Percentiles rank a stretch among this genome's conserved stretches.
Evolutionary conservation across 2,329 filamentous ascomycete species (phyloP).

Genomic region (Aspergillus sp.): DNA sequence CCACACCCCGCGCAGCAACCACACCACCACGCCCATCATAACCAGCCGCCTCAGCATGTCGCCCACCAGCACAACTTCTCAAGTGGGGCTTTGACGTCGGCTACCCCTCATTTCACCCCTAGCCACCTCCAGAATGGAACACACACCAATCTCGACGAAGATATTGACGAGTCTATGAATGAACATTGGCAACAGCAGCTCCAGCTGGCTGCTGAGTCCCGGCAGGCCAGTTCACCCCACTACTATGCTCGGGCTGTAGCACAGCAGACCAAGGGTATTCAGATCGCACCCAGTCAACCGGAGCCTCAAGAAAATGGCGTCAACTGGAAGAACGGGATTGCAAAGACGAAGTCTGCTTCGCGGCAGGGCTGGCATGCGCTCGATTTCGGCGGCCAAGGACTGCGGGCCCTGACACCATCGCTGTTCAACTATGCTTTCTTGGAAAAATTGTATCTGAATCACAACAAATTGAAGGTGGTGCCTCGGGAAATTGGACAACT

Average conservation of each 20-base stretch:
- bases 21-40: conserved; percentile 45
- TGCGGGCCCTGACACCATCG: conserved; percentile 75
- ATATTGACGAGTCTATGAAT: conserved; percentile 58
- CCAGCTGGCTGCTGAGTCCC: conserved; percentile 72
- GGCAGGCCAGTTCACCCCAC: conserved; percentile 67
- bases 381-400: conserved; percentile 92
- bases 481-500: conserved; percentile 79
- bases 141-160: conserved; percentile 55
- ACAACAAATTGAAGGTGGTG: conserved; percentile 82
- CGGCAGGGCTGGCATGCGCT: conserved; percentile 88
- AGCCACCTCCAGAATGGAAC: conserved; percentile 62
- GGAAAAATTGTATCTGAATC: conserved; percentile 87
- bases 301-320: conserved; percentile 50
- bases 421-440: conserved; percentile 89
- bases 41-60: conserved; percentile 43
- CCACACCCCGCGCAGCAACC: conserved; percentile 45
- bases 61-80: conserved; percentile 54
- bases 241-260: conserved; percentile 61
- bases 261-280: conserved; percentile 48
- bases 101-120: conserved; percentile 59
- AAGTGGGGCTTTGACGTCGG: conserved; percentile 45
- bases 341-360: conserved; percentile 55
- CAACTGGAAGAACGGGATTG: conserved; percentile 65
- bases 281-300: conserved; percentile 48
- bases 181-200: conserved; percentile 88